These are phyloP conservation scores for Acacia melanoxylon DNA, from an alignment of 306 rosid genomes.

Conservation along the genomic window DNA sequence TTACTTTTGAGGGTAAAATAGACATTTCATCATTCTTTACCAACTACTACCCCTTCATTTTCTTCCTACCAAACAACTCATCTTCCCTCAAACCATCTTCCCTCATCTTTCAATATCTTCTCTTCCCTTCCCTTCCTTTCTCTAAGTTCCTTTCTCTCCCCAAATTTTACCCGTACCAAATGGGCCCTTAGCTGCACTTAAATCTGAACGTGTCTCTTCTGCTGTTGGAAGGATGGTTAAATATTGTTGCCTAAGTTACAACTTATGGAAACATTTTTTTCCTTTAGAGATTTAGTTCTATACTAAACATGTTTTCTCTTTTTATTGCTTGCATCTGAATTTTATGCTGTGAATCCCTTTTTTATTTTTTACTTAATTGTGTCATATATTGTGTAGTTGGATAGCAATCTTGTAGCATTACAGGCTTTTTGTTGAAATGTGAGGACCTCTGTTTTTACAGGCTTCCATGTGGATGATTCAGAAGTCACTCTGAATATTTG, in stretches of 20 bases:
- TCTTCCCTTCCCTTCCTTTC: too few species aligned
- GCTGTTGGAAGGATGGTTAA: background rate
- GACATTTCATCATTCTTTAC: too few species aligned
- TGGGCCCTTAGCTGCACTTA: background rate
- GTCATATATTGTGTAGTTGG: constrained; percentile 15
- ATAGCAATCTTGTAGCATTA: constrained; percentile 18
- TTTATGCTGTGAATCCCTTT: background rate
- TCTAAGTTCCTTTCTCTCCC: too few species aligned
- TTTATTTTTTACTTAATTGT: background rate
- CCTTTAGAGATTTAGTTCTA: constrained; percentile 17
- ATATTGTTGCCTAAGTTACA: constrained; percentile 5
- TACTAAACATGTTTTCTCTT: constrained; percentile 13
- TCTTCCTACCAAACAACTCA: too few species aligned
- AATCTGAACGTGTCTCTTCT: background rate
- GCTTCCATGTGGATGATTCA: constrained; percentile 92
- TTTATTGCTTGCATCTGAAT: constrained; percentile 1
- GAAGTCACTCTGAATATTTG: constrained; percentile 95
- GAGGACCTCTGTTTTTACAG: constrained; percentile 52
- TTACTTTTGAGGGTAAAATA: too few species aligned
- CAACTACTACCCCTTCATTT: too few species aligned
- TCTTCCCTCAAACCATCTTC: too few species aligned
- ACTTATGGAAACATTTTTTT: constrained; percentile 17
- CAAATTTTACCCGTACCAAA: too few species aligned
- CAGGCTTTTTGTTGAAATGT: constrained; percentile 35
- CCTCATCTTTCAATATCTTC: too few species aligned